Evolutionary conservation across 805 yeast species (phyloP).

Genomic region (Priceomyces castillae): DNA sequence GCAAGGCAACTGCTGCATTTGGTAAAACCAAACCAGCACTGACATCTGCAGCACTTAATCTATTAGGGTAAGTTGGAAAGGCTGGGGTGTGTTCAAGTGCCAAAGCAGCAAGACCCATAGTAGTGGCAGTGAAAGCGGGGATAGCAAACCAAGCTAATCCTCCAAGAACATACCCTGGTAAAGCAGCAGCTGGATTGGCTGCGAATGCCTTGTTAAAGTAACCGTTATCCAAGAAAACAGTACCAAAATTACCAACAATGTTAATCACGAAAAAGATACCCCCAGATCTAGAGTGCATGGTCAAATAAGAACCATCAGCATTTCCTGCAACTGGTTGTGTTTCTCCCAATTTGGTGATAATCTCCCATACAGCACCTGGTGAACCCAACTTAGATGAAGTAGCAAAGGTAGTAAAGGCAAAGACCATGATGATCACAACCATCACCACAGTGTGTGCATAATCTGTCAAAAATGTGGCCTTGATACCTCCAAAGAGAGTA

Average conservation of each 20-base stretch:
- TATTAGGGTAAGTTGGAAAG: slow-evolving; percentile 79
- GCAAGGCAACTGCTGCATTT: slow-evolving; percentile 74
- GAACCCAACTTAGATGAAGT: slow-evolving; percentile 71
- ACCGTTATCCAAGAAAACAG: slow-evolving; percentile 83
- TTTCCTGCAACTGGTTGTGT: slow-evolving; percentile 72
- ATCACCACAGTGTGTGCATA: slow-evolving; percentile 53
- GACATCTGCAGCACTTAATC: slow-evolving; percentile 65
- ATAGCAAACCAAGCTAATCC: slow-evolving; percentile 91
- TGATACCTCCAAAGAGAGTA: slow-evolving; percentile 44
- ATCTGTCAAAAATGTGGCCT: slow-evolving; percentile 46
- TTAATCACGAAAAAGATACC: slow-evolving; percentile 87
- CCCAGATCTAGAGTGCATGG: slow-evolving; percentile 82
- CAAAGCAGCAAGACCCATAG: slow-evolving; percentile 83
- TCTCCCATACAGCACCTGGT: slow-evolving; percentile 77
- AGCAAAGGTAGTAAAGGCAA: slow-evolving; percentile 77
- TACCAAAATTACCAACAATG: slow-evolving; percentile 86
- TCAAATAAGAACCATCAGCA: slow-evolving; percentile 81
- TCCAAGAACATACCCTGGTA: slow-evolving; percentile 86
- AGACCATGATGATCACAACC: slow-evolving; percentile 72
- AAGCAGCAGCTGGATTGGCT: slow-evolving; percentile 75
- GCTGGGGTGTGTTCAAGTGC: slow-evolving; percentile 65
- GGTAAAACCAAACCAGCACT: slow-evolving; percentile 79
- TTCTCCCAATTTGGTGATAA: slow-evolving; percentile 58
- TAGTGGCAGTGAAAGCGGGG: slow-evolving; percentile 78
- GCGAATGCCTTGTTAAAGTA: slow-evolving; percentile 90